Evolutionary conservation across 805 yeast genomes (phyloP).

Genomic region (Myxozyma monticola): DNA sequence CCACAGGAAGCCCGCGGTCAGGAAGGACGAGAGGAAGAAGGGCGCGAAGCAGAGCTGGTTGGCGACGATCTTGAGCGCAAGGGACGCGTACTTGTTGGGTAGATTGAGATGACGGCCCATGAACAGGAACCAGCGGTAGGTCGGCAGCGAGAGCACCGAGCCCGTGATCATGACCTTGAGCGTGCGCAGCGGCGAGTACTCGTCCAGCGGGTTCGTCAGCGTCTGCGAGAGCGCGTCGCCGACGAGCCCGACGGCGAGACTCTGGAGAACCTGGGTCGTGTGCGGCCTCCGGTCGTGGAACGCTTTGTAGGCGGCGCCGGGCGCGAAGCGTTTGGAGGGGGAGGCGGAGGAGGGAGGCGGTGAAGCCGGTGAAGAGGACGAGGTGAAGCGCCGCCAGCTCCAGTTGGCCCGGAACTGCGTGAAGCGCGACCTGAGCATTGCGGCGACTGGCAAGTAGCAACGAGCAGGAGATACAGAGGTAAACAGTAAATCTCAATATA

Average conservation of each 20-base stretch:
- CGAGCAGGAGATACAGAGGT: no score
- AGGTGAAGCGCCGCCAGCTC: background rate
- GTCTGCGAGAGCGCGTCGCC: conserved; percentile 26
- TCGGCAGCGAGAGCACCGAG: conserved; percentile 21
- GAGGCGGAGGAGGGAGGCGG: background rate
- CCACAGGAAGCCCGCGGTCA: conserved; percentile 17
- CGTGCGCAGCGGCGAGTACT: conserved; percentile 15
- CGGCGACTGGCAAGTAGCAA: no score
- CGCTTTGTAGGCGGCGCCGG: conserved; percentile 8
- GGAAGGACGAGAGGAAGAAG: conserved; percentile 23
- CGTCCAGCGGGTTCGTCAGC: conserved; percentile 11
- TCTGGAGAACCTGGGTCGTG: conserved; percentile 24
- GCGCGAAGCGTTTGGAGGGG: background rate
- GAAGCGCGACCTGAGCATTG: background rate
- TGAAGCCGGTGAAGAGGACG: conserved; percentile 1
- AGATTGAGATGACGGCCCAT: conserved; percentile 26
- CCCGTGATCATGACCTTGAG: conserved; percentile 26
- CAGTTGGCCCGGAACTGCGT: conserved; percentile 4
- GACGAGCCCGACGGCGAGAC: conserved; percentile 8
- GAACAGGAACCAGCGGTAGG: conserved; percentile 21
- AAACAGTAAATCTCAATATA: no score
- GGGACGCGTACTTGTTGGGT: conserved; percentile 13
- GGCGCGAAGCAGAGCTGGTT: conserved; percentile 28
- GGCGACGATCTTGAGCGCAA: conserved; percentile 20
- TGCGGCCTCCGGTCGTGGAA: conserved; percentile 26